Evolutionary conservation across 192 early-diverging fungal species (phyloP).

Genomic region (Coemansia sp.): DNA sequence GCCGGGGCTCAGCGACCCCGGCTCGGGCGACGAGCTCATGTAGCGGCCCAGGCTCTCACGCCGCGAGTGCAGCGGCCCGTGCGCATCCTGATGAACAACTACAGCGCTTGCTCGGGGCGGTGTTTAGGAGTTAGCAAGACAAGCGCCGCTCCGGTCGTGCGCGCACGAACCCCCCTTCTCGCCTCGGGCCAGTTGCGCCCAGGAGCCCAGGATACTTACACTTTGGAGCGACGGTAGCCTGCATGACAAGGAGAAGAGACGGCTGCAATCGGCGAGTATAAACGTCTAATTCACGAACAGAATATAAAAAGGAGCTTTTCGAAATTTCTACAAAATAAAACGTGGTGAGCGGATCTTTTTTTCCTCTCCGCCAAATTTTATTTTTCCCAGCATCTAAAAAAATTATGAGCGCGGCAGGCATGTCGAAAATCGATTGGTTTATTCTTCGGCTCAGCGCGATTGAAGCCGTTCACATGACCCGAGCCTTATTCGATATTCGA

Average conservation of each 20-base stretch:
- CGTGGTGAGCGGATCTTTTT: too few species aligned
- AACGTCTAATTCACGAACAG: constrained; percentile 2
- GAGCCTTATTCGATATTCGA: not conserved
- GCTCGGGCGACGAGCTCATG: constrained; percentile 39
- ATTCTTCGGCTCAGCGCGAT: not conserved
- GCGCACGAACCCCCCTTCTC: too few species aligned
- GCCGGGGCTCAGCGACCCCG: constrained; percentile 32
- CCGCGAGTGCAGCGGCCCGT: constrained; percentile 17
- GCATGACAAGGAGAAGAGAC: not conserved
- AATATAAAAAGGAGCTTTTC: constrained; percentile 5
- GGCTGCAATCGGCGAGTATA: too few species aligned
- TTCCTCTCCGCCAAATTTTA: not conserved
- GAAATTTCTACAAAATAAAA: constrained; percentile 9
- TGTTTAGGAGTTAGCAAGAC: too few species aligned
- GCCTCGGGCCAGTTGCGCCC: not conserved
- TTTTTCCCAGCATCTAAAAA: too few species aligned
- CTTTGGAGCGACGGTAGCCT: constrained; percentile 6
- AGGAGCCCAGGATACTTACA: constrained; percentile 5
- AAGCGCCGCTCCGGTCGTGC: too few species aligned
- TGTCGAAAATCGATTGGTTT: not conserved
- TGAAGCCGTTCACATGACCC: not conserved
- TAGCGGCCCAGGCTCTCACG: constrained; percentile 34
- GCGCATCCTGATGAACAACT: constrained; percentile 18
- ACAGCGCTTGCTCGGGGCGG: constrained; percentile 1
- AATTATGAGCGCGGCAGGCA: not conserved